Evolutionary conservation across 129 eudicot species (phyloP).

Genomic region (Cynara cardunculus): DNA sequence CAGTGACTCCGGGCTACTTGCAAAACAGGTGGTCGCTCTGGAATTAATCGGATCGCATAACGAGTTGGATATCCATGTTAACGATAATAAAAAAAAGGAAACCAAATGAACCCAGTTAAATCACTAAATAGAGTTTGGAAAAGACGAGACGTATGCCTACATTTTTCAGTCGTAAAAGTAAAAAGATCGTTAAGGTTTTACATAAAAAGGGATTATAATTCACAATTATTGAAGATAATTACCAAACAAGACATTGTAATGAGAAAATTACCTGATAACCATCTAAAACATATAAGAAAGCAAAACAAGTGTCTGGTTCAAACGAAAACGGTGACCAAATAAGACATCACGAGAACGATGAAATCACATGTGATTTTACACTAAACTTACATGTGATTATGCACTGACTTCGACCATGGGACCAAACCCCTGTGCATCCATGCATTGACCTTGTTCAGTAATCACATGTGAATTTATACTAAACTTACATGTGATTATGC

Average conservation of each 20-base stretch:
- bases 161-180: neutral
- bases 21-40: too few species aligned
- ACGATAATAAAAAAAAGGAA: too few species aligned
- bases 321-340: neutral
- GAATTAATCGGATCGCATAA: too few species aligned
- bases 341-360: neutral
- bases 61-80: too few species aligned
- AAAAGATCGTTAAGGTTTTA: neutral
- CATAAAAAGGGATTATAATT: neutral
- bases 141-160: neutral
- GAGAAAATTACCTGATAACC: neutral
- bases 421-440: too few species aligned
- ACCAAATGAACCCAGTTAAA: neutral
- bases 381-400: too few species aligned
- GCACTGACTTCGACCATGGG: too few species aligned
- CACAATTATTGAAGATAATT: neutral
- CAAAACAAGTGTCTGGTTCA: neutral
- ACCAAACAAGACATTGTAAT: slow-evolving; percentile 10
- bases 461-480: too few species aligned
- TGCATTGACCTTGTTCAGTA: too few species aligned
- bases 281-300: neutral
- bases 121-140: neutral
- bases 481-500: too few species aligned
- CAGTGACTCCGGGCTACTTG: too few species aligned
- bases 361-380: neutral